Base-by-base conservation (phyloP, 768 basidiomycete genomes). In the Kwoniella heveanensis region DNA sequence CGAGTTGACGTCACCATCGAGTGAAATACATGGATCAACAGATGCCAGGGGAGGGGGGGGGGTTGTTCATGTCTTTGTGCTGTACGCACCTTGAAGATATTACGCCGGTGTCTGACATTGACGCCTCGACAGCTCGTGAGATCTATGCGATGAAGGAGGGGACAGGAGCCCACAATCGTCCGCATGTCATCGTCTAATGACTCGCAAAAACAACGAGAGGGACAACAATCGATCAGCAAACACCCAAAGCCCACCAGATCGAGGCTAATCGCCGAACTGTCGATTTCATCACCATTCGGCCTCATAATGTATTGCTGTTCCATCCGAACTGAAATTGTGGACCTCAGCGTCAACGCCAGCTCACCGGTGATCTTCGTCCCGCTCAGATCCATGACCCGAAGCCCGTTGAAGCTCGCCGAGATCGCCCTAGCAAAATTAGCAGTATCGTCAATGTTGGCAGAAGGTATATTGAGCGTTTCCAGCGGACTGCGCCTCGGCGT, bases 51-150 rank as follows among this genome's bases (percentile, higher is more conserved):
- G n/a, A n/a, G n/a, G n/a, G n/a, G n/a, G n/a, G n/a, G n/a, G n/a
- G n/a, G n/a, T n/a, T n/a, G n/a, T n/a, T n/a, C n/a, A n/a, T n/a
- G n/a, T n/a, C n/a, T n/a, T n/a, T n/a, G n/a, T n/a, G n/a, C n/a
- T n/a, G n/a, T n/a, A 62, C 66, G 25, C 46, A 68, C 71, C 67
- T 65, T 54, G 59, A 75, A 75, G 24, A 75, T 67, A 25, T 65
- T 66, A 44, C 73, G 50, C n/a, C 73, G 54, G 49, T 72, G 46
- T 26, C 65, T 47, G 22, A 75, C 73, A 32, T 65, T 62, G 6
- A 75, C 64, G 2, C 73, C 73, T 24, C 71, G 64, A 62, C 73
- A 75, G 25, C 64, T 64, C 13, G 71, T 76, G 39, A 76, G 37
- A 51, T 76, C 70, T 27, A 76, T 67, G 25, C 57, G 25, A 10